Percentiles rank a stretch among this genome's conserved stretches.
phyloP scores from a whole-genome alignment of 257 asterid species.

The Mentha longifolia region DNA sequence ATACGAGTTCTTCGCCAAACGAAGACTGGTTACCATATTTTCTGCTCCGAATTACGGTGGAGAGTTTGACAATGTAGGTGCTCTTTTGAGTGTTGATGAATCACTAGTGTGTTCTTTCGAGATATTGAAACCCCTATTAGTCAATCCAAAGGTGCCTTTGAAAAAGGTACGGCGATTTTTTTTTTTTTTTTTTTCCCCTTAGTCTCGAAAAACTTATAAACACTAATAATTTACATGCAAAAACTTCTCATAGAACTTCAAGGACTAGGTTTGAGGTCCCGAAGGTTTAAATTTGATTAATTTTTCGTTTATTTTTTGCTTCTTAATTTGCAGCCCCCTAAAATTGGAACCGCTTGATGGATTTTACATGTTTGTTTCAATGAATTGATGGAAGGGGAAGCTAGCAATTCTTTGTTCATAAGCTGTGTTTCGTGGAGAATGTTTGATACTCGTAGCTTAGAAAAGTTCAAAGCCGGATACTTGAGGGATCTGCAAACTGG shows the following conservation, averaged over 20 bases:
- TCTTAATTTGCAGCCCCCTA: slow-evolving; percentile 52
- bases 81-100: slow-evolving; percentile 73
- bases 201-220: background rate
- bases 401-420: slow-evolving; percentile 13
- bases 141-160: slow-evolving; percentile 52
- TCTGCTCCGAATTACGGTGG: slow-evolving; percentile 90
- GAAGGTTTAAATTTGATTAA: background rate
- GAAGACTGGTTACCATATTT: slow-evolving; percentile 71
- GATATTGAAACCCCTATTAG: slow-evolving; percentile 56
- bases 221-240: too few species aligned
- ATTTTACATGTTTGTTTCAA: slow-evolving; percentile 25
- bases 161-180: slow-evolving; percentile 54
- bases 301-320: background rate
- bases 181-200: background rate
- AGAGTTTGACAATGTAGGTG: slow-evolving; percentile 79
- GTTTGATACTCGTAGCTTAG: slow-evolving; percentile 26
- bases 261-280: too few species aligned
- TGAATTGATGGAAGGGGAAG: slow-evolving; percentile 31
- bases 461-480: slow-evolving; percentile 23
- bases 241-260: too few species aligned
- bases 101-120: slow-evolving; percentile 67
- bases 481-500: slow-evolving; percentile 26
- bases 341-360: slow-evolving; percentile 47
- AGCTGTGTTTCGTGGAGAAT: slow-evolving; percentile 18
- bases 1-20: slow-evolving; percentile 75